Conservation (phyloP, 345 rosid genomes). For the Sisymbrium irio region DNA sequence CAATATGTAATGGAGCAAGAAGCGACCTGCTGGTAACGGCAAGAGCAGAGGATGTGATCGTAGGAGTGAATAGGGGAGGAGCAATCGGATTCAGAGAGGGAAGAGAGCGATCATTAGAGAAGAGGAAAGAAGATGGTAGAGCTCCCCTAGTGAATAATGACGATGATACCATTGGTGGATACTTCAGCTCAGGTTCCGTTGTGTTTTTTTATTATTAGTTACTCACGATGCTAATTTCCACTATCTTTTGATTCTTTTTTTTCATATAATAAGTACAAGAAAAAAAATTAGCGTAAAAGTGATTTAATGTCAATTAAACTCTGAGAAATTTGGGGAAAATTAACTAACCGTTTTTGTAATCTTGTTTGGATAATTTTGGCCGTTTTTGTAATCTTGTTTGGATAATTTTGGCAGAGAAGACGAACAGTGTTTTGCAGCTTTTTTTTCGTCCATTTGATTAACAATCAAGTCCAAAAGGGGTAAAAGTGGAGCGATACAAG, state of each 20-base stretch:
- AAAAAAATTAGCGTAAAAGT: no score
- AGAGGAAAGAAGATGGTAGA: slow-evolving; percentile 3
- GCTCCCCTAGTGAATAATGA: not conserved
- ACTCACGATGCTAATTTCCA: not conserved
- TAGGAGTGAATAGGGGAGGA: not conserved
- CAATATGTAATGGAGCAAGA: not conserved
- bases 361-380: no score
- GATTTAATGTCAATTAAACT: no score
- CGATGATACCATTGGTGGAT: slow-evolving; percentile 11
- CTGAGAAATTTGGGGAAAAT: no score
- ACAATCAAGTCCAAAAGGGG: no score
- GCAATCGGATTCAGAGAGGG: not conserved
- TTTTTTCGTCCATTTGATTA: no score
- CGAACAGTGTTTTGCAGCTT: no score
- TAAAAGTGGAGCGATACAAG: no score
- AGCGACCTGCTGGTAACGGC: slow-evolving; percentile 18
- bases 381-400: no score
- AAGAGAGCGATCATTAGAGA: slow-evolving; percentile 3
- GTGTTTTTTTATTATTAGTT: not conserved
- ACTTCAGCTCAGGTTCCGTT: not conserved
- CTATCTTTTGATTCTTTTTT: not conserved
- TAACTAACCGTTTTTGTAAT: no score
- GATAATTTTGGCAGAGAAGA: no score
- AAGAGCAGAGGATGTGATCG: not conserved
- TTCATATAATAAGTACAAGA: no score